Conservation (phyloP, 805 yeast genomes). For the Blastobotrys mokoenaii region DNA sequence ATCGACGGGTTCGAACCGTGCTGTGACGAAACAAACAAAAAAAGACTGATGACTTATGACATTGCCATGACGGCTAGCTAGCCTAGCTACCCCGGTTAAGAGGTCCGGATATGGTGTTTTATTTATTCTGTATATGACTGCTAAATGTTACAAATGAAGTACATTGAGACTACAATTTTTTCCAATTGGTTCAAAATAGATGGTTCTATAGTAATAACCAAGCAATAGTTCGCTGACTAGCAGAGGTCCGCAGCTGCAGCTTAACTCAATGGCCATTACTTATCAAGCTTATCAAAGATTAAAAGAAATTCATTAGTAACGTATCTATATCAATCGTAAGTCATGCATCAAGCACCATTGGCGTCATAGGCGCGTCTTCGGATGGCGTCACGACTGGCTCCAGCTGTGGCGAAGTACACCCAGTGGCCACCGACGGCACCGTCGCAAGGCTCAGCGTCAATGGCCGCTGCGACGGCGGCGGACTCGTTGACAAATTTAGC, state of each 20-base stretch:
- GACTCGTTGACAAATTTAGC: neutral
- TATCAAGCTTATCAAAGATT: too few relatives aligned
- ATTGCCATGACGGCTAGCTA: neutral
- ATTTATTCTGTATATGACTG: neutral
- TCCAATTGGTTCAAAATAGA: too few relatives aligned
- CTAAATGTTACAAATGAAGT: neutral
- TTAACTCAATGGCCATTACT: too few relatives aligned
- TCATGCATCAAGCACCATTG: constrained; percentile 10
- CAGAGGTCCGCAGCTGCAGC: too few relatives aligned
- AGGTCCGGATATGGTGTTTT: too few relatives aligned
- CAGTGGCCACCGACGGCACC: constrained; percentile 1
- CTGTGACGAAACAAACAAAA: neutral
- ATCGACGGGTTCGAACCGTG: neutral
- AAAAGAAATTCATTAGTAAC: too few relatives aligned
- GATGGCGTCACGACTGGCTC: constrained; percentile 14
- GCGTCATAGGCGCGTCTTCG: constrained; percentile 15
- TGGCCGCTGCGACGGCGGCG: neutral
- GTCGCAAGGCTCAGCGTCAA: neutral
- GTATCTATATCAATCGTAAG: too few relatives aligned
- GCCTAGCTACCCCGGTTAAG: neutral
- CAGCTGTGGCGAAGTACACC: constrained; percentile 12
- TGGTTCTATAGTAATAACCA: too few relatives aligned
- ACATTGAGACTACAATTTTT: too few relatives aligned
- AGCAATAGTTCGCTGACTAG: too few relatives aligned
- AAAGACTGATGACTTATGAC: neutral